Conservation (phyloP, 352 stramenopile species). For the Globisporangium radiosum region DNA sequence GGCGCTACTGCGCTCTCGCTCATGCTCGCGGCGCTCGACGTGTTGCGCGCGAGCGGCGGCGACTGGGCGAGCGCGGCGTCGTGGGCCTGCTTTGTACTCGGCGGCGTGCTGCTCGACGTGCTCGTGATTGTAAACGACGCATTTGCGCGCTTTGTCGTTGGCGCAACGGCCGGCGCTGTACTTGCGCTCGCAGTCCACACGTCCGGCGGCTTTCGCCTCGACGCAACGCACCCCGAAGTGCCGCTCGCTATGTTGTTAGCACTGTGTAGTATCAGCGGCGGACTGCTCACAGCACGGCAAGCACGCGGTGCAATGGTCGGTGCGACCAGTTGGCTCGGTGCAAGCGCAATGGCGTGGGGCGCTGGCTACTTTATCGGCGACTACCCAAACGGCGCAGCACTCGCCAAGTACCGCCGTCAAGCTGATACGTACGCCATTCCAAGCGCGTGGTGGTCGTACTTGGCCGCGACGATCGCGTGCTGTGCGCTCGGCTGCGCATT, state of each 20-base stretch:
- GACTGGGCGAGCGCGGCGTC: slow-evolving; percentile 23
- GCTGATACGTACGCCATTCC: slow-evolving; percentile 13
- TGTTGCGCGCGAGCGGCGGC: background rate
- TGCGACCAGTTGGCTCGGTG: slow-evolving; percentile 25
- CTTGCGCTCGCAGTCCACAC: slow-evolving; percentile 26
- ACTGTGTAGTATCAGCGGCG: background rate
- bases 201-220: slow-evolving; percentile 22
- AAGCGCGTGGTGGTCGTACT: slow-evolving; percentile 24
- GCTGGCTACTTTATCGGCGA: slow-evolving; percentile 26
- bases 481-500: slow-evolving; percentile 19
- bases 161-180: slow-evolving; percentile 25
- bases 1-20: slow-evolving; percentile 16
- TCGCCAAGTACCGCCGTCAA: background rate
- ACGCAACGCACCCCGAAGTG: slow-evolving; percentile 10
- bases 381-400: slow-evolving; percentile 20
- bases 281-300: slow-evolving; percentile 3
- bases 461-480: slow-evolving; percentile 17
- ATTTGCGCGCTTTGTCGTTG: slow-evolving; percentile 20
- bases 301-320: slow-evolving; percentile 12
- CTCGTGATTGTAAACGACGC: slow-evolving; percentile 17
- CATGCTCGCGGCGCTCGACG: slow-evolving; percentile 8
- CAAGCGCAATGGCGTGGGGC: slow-evolving; percentile 18
- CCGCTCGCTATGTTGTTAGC: background rate
- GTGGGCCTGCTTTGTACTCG: slow-evolving; percentile 35
- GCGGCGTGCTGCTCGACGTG: slow-evolving; percentile 20